Conservation (phyloP, 2,329 filamentous ascomycete species). For the Neonectria ditissima region DNA sequence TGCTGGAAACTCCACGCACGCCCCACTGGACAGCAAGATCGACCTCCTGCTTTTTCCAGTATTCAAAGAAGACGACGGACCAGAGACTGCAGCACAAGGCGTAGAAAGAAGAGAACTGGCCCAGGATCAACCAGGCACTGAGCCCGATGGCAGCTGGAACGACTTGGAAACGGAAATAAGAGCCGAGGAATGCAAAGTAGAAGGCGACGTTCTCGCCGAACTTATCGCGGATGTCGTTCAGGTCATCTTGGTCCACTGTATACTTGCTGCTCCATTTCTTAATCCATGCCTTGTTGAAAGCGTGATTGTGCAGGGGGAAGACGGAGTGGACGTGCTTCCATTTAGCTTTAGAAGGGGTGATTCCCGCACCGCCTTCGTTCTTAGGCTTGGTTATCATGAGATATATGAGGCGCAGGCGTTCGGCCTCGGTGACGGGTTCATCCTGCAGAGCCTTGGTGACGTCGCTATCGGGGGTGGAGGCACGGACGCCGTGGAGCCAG, state of each 20-base stretch:
- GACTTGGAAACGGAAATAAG: constrained; percentile 88
- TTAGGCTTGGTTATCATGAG: constrained; percentile 81
- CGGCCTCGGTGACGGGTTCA: constrained; percentile 87
- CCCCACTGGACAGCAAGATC: constrained; percentile 91
- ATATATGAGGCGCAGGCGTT: constrained; percentile 88
- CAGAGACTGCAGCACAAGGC: constrained; percentile 84
- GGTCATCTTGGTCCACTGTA: constrained; percentile 71
- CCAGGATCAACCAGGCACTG: constrained; percentile 82
- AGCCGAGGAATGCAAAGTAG: constrained; percentile 94
- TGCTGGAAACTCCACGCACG: constrained; percentile 83
- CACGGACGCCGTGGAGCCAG: constrained; percentile 90
- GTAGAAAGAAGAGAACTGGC: constrained; percentile 85
- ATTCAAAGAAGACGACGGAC: constrained; percentile 91
- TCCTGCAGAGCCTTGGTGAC: constrained; percentile 74
- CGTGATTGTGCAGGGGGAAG: constrained; percentile 83
- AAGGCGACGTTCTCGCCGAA: constrained; percentile 90
- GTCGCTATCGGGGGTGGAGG: constrained; percentile 80
- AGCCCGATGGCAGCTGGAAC: constrained; percentile 84
- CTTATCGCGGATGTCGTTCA: constrained; percentile 80
- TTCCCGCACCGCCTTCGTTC: constrained; percentile 82
- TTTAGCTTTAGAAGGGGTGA: constrained; percentile 74
- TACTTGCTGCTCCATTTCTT: constrained; percentile 80
- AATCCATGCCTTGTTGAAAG: constrained; percentile 81
- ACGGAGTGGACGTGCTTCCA: constrained; percentile 81
- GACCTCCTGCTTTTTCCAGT: constrained; percentile 93